A percentile compares a stretch with the other conserved stretches of the same genome.
Conservation (phyloP, 768 basidiomycete species). For the Paxillus rubicundulus region DNA sequence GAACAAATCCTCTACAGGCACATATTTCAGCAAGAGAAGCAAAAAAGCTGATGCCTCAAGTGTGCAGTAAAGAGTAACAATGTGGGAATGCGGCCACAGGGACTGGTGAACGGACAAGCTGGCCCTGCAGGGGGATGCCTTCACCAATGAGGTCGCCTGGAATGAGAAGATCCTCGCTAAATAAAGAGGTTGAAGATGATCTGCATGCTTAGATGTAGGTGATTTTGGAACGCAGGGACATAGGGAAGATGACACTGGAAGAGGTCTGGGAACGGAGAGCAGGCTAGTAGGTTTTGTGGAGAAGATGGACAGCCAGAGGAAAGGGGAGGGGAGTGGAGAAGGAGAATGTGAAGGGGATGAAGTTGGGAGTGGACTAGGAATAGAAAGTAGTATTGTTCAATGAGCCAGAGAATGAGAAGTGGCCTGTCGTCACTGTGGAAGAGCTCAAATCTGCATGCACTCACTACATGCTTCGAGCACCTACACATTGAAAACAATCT, state of each 20-base stretch:
- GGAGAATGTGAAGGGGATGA: conserved; percentile 12
- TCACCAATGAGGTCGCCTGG: conserved; percentile 75
- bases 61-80: conserved; percentile 92
- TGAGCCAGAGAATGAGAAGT: not conserved
- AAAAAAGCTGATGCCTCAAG: conserved; percentile 90
- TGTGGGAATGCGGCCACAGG: conserved; percentile 84
- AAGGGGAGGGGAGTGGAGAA: conserved; percentile 27
- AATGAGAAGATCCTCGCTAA: conserved; percentile 52
- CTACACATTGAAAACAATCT: conserved; percentile 6
- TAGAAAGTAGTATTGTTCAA: conserved; percentile 6
- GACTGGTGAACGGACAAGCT: conserved; percentile 80
- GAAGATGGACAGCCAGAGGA: conserved; percentile 32
- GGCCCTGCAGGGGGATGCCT: conserved; percentile 63
- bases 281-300: conserved; percentile 29
- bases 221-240: conserved; percentile 37
- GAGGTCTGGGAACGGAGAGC: conserved; percentile 36
- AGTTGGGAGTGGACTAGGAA: conserved; percentile 7
- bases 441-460: not conserved
- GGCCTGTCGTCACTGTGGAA: not conserved
- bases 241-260: conserved; percentile 34
- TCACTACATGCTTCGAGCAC: conserved; percentile 6
- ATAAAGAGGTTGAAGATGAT: conserved; percentile 31
- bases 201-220: conserved; percentile 30
- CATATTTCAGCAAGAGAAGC: conserved; percentile 91
- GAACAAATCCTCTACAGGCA: conserved; percentile 95